Percentiles rank a stretch among this genome's conserved stretches.
Conservation (phyloP, 1,284 basidiomycete species). For the Microbotryum scabiosae region DNA sequence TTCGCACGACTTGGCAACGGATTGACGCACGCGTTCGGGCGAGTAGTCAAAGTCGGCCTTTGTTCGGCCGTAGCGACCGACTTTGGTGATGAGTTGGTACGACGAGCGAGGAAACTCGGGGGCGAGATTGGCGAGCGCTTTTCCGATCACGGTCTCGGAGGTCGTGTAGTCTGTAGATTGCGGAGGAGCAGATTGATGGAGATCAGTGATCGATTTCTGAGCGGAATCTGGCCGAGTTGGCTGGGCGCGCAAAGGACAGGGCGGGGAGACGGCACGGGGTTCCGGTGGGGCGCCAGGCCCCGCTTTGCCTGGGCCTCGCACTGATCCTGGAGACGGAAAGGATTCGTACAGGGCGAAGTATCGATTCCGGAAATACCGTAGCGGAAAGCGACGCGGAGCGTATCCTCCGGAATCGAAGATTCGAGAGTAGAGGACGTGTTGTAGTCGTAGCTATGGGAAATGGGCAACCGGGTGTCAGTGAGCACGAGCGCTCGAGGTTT, state of each 20-base stretch:
- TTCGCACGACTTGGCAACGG: constrained; percentile 61
- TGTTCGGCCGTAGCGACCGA: constrained; percentile 66
- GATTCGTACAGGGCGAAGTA: constrained; percentile 48
- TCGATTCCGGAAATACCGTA: constrained; percentile 88
- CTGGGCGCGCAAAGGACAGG: neutral
- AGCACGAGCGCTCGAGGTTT: no score
- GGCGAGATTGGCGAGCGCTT: constrained; percentile 52
- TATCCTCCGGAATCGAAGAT: constrained; percentile 16
- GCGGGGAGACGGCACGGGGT: neutral
- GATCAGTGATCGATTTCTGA: no score
- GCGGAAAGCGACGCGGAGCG: constrained; percentile 39
- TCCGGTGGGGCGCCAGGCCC: neutral
- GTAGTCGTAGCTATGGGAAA: constrained; percentile 20
- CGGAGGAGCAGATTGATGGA: neutral
- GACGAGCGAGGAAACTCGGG: constrained; percentile 67
- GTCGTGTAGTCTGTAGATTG: constrained; percentile 59
- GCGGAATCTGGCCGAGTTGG: neutral
- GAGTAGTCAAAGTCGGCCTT: constrained; percentile 65
- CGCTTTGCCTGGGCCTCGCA: neutral
- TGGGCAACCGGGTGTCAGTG: no score
- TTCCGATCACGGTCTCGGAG: constrained; percentile 79
- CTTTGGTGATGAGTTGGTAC: constrained; percentile 86
- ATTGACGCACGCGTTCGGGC: constrained; percentile 58
- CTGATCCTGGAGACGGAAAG: constrained; percentile 39
- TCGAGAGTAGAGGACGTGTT: constrained; percentile 18